Base-by-base conservation (phyloP, 2,329 filamentous ascomycete genomes). In the Aspergillus costaricaensis region DNA sequence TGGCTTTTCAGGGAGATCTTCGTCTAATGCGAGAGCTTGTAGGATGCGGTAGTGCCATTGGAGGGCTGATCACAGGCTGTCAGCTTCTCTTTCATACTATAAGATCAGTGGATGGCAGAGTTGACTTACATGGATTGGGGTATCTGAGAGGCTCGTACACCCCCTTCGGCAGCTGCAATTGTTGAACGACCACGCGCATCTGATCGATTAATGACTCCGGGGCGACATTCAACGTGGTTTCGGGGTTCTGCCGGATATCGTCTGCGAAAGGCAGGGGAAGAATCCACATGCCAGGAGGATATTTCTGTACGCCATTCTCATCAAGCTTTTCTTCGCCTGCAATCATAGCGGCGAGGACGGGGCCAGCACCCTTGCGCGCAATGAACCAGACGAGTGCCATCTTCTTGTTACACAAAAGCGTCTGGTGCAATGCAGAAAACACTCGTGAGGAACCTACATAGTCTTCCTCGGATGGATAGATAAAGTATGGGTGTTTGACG, bases 21-120 rank as follows among this genome's bases (percentile, higher is more conserved):
- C 95, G 38, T 96, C 93, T 0, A 99, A 82, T 0, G 95, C 95
- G 59, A 97, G 83, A 6, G 91, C 90, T 77, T 99, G 95, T 0
- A 99, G 80, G 49, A 99, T 96, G 63, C 87, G 89, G 81, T 98
- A 99, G 79, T 98, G 95, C 93, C 94, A 99, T 77, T 99, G 95
- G 23, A 99, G 82, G 8, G 91, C 85, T 72, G 53, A 14, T n/a
- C 14, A 15, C 4, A 7, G 30, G 65, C 64, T 43, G 53, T 30
- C 32, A 48, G 14, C 21, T 57, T 23, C 56, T 17, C 39, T 10
- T 6, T 4, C 10, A 7, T 5, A 19, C 4, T 10, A 1, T 12
- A 39, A n/a, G n/a, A 2, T 19, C 3, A 7, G 8, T 15, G 19
- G 27, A 4, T 15, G 12, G 21, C 1, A 0, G n/a, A 12, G 4